Base-by-base conservation (phyloP, 2,329 filamentous ascomycete species). In the Calonectria hawksworthii region DNA sequence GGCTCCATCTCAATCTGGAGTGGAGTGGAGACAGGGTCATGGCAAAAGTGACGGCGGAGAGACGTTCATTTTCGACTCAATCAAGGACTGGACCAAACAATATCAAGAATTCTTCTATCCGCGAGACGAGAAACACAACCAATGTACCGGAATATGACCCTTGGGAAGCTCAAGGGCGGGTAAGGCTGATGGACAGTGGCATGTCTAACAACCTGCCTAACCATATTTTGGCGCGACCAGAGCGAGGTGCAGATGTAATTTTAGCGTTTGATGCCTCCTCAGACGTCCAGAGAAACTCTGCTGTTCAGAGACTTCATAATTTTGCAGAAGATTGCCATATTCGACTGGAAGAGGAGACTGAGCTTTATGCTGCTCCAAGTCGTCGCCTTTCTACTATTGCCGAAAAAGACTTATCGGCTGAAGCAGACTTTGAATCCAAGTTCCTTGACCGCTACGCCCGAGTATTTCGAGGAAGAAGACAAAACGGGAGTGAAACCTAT, bases 121-220 rank as follows among this genome's bases (percentile, higher is more conserved):
- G 3, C 2, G 41, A 52, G 2, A n/a, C 26, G 7, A 3, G 2
- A 23, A 18, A 34, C 6, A 14, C 2, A 3, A 21, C 3, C 26
- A 44, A 2, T n/a, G 63, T 0, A 4, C 10, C 7, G 0, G 13
- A 14, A 0, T 2, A 26, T 1, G 13, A 63, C 0, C 47, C 66
- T 0, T 80, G 79, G 79, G 79, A 80, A 47, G 74, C 79, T 0
- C 79, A 80, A 23, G 79, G 79, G 0, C 74, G 79, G 0, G 75
- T 73, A 0, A 56, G 79, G 0, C 63, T 80, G 0, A 80, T 80
- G 77, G 79, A 80, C 38, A 77, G 75, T 0, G 79, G 79, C 0
- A 80, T 80, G 78, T 80, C 79, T 0, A 80, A 80, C 0, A 80
- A 80, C 1, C 73, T 80, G 0, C 79, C 79, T 0, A 80, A 80